Base-by-base conservation (phyloP, 306 rosid genomes). In the Malus orientalis region DNA sequence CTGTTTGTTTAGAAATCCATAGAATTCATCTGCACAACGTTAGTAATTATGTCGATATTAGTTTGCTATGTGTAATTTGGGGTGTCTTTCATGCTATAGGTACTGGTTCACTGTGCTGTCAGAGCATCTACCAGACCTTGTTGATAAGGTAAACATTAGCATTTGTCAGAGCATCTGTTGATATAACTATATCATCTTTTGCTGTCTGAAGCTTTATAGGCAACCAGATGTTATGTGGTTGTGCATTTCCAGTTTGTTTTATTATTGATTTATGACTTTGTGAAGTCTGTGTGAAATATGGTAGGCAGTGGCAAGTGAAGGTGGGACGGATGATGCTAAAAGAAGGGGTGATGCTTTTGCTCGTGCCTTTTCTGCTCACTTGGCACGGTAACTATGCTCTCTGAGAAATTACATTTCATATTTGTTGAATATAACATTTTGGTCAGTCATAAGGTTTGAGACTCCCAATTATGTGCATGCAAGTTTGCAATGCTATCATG, bases 301-400 rank as follows among this genome's bases (percentile, higher is more conserved):
- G 62, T 76, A 96, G 99, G 99, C 99, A 30, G 98, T 92, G 75
- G 99, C 99, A 76, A 92, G 99, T 78, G 99, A 96, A 89, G 99
- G 98, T 80, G 93, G 98, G 78, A 92, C 97, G 13, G 98, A 92
- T 71, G 98, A 96, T 86, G 99, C 99, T 67, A 89, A 91, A 87
- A 88, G 96, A 91, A 92, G 98, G 86, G 99, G 97, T 65, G 93
- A 91, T 75, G 99, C 99, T 79, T 96, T 96, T 82, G 97, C 97
- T 74, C 93, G 82, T 71, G 99, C 98, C 47, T 96, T 96, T 85
- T 91, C 97, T 79, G 99, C 97, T 3, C 99, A 92, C 85, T 85
- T 96, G 88, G 81, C 93, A 72, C 87, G 99, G 99, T 96, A 87
- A 73, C 58, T 33, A 59, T 65, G 6, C 71, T 38, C 29, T 75